These are phyloP conservation scores for Lactifluus pinguis DNA, from an alignment of 768 basidiomycete species.

Conservation along the genomic window DNA sequence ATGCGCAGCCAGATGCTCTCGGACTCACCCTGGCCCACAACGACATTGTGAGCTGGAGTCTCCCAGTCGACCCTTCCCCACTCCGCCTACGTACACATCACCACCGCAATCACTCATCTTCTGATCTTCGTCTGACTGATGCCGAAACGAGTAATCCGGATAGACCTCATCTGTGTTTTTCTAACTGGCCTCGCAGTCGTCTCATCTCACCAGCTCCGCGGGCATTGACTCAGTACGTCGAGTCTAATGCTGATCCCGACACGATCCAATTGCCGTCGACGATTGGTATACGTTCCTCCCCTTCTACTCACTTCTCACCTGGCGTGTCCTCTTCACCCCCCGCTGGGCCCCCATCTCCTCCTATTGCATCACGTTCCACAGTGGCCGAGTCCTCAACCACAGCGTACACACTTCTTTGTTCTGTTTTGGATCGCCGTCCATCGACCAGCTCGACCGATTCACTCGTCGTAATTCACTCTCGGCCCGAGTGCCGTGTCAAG, in stretches of 20 bases:
- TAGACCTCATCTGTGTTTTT: slow-evolving; percentile 41
- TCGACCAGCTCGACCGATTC: slow-evolving; percentile 15
- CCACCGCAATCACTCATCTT: slow-evolving; percentile 6
- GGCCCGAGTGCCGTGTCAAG: not conserved
- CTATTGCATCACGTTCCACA: not conserved
- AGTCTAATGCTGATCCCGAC: slow-evolving; percentile 44
- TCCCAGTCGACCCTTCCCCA: slow-evolving; percentile 21
- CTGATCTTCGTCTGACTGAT: slow-evolving; percentile 3
- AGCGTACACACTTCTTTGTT: slow-evolving; percentile 55
- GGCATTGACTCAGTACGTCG: slow-evolving; percentile 67
- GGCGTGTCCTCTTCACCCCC: slow-evolving; percentile 14
- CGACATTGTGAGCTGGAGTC: slow-evolving; percentile 24
- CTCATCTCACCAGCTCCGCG: slow-evolving; percentile 63
- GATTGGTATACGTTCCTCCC: slow-evolving; percentile 43
- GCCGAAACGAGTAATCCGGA: not conserved
- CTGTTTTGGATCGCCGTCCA: slow-evolving; percentile 32
- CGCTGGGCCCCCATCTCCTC: not conserved
- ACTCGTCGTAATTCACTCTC: not conserved
- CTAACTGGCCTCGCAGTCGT: slow-evolving; percentile 40
- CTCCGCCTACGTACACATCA: slow-evolving; percentile 3
- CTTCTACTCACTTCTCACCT: slow-evolving; percentile 18
- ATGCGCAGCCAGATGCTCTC: slow-evolving; percentile 1
- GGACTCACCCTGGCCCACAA: slow-evolving; percentile 4
- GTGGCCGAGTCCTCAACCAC: slow-evolving; percentile 32
- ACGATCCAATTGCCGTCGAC: slow-evolving; percentile 59